Evolutionary conservation across 306 rosid species (phyloP).

Genomic region (Begonia loranthoides): DNA sequence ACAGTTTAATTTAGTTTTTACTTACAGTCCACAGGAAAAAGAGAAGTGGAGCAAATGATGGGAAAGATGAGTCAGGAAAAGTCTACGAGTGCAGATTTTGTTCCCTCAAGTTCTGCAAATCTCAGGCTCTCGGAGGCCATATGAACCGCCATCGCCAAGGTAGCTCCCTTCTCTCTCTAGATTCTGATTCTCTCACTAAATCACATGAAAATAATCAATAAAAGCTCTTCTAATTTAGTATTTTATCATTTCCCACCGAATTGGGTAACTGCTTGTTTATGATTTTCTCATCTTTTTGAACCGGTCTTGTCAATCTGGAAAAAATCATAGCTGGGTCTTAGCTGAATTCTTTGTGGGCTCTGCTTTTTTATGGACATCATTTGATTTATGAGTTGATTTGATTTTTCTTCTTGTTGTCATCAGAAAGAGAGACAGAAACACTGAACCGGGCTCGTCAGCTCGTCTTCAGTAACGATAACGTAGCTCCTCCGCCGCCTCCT

Average conservation of each 20-base stretch:
- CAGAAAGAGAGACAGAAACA: constrained; percentile 99
- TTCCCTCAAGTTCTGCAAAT: constrained; percentile 98
- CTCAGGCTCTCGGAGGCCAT: constrained; percentile 99
- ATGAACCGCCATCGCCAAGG: constrained; percentile 99
- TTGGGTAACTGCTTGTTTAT: constrained; percentile 7
- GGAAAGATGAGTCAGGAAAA: constrained; percentile 74
- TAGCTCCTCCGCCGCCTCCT: constrained; percentile 41
- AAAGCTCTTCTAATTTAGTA: too few species aligned
- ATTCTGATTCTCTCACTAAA: too few species aligned
- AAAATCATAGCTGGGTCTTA: constrained; percentile 1
- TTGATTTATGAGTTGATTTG: constrained; percentile 15
- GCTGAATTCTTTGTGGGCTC: constrained; percentile 1
- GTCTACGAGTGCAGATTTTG: constrained; percentile 98
- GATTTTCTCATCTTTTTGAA: constrained; percentile 15
- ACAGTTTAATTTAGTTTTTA: constrained; percentile 18
- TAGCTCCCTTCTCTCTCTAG: constrained; percentile 12
- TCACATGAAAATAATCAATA: too few species aligned
- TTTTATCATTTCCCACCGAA: too few species aligned
- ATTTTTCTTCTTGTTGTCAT: constrained; percentile 17
- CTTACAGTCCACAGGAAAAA: constrained; percentile 67
- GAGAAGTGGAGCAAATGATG: constrained; percentile 78
- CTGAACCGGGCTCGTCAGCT: constrained; percentile 93
- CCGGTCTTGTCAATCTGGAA: constrained; percentile 33
- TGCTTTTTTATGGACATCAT: constrained; percentile 4
- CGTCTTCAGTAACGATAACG: constrained; percentile 67